A percentile compares a stretch with the other conserved stretches of the same genome.
These are phyloP conservation scores for Suhomyces panamericanus DNA, from an alignment of 1,139 yeast genomes.

Conservation along the genomic window DNA sequence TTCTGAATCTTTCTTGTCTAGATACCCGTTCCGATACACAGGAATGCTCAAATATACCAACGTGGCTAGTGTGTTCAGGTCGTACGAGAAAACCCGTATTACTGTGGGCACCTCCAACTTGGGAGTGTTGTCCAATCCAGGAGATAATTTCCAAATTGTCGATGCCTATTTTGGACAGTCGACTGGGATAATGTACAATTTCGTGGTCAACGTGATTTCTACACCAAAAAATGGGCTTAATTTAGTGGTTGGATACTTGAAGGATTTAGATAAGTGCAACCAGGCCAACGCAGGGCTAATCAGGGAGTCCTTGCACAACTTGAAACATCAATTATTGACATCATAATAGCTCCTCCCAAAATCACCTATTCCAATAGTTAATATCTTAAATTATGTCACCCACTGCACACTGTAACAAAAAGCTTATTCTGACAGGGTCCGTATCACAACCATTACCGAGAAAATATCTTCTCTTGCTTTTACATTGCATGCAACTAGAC, in stretches of 20 bases:
- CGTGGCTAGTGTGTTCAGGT: slow-evolving; percentile 13
- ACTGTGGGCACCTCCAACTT: slow-evolving; percentile 26
- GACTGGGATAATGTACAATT: slow-evolving; percentile 2
- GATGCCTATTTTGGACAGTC: slow-evolving; percentile 8
- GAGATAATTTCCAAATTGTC: background rate
- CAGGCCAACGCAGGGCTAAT: background rate
- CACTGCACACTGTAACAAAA: too few relatives aligned
- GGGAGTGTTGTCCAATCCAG: slow-evolving; percentile 16
- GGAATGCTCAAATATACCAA: slow-evolving; percentile 18
- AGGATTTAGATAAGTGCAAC: slow-evolving; percentile 1
- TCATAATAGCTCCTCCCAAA: background rate
- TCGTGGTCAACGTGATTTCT: slow-evolving; percentile 3
- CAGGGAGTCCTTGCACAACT: background rate
- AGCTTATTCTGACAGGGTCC: background rate
- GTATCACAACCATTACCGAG: background rate
- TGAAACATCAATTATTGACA: slow-evolving; percentile 2
- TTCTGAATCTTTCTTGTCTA: background rate
- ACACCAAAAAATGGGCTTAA: slow-evolving; percentile 7
- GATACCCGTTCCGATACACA: slow-evolving; percentile 6
- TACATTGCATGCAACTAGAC: background rate
- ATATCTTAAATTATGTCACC: background rate
- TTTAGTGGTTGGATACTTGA: slow-evolving; percentile 2
- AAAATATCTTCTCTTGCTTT: background rate
- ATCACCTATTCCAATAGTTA: background rate
- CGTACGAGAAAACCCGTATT: slow-evolving; percentile 9